Evolutionary conservation across 352 stramenopile genomes (phyloP).

Genomic region (Globisporangium irregulare): DNA sequence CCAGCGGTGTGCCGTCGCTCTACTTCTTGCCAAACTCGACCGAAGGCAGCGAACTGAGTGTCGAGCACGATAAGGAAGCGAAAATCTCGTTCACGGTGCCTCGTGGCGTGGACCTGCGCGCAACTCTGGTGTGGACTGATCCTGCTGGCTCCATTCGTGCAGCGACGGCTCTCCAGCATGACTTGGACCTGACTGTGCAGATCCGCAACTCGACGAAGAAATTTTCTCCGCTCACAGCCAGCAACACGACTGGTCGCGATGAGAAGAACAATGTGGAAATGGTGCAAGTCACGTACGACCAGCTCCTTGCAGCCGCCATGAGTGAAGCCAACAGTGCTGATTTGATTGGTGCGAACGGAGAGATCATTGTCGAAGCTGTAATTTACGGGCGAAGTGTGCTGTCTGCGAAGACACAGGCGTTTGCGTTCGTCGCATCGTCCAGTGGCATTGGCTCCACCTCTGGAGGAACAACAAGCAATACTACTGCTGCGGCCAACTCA

Average conservation of each 20-base stretch:
- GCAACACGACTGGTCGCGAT: constrained; percentile 45
- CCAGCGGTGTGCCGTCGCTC: constrained; percentile 30
- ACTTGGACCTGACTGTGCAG: constrained; percentile 68
- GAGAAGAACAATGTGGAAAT: constrained; percentile 85
- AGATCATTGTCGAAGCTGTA: constrained; percentile 72
- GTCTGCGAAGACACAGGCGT: constrained; percentile 50
- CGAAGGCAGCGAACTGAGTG: constrained; percentile 48
- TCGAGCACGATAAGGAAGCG: constrained; percentile 52
- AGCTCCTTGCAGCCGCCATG: constrained; percentile 44
- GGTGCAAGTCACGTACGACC: constrained; percentile 68
- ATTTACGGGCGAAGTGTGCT: constrained; percentile 66
- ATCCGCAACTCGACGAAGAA: constrained; percentile 51
- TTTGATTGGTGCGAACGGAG: constrained; percentile 28
- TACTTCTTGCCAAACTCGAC: constrained; percentile 81
- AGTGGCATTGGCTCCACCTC: constrained; percentile 59
- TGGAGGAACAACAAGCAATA: constrained; percentile 15
- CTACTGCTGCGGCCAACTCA: constrained; percentile 13
- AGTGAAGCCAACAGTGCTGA: constrained; percentile 20
- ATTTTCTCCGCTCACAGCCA: constrained; percentile 62
- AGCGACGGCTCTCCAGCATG: constrained; percentile 69
- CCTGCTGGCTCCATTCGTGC: constrained; percentile 61
- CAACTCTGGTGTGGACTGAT: constrained; percentile 81
- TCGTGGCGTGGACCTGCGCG: constrained; percentile 55
- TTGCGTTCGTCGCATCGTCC: constrained; percentile 80
- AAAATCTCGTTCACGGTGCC: constrained; percentile 72